These are phyloP conservation scores for Geotrichum bryndzae DNA, from an alignment of 1,139 yeast species.

Conservation along the genomic window DNA sequence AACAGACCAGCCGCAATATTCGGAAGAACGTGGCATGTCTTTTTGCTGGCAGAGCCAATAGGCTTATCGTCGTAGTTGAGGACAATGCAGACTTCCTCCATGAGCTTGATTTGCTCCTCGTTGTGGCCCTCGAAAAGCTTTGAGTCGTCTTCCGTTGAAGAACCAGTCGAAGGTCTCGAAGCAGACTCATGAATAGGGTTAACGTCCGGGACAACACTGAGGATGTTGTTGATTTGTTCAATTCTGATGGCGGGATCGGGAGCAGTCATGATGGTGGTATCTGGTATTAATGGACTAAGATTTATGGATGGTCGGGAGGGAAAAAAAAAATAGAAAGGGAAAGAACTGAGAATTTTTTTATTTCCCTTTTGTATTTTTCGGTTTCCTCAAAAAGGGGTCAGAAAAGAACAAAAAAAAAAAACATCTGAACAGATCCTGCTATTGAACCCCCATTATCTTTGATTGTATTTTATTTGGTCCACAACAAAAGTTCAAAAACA, in stretches of 20 bases:
- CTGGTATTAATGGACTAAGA: not conserved
- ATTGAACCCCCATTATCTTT: not conserved
- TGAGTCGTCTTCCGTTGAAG: slow-evolving; percentile 23
- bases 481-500: too few species aligned
- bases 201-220: slow-evolving; percentile 47
- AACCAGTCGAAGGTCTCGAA: slow-evolving; percentile 15
- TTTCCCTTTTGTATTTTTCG: not conserved
- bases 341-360: not conserved
- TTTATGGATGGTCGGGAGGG: not conserved
- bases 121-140: slow-evolving; percentile 74
- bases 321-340: not conserved
- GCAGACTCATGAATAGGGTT: slow-evolving; percentile 12
- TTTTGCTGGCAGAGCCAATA: slow-evolving; percentile 90
- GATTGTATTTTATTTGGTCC: too few species aligned
- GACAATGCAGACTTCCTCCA: slow-evolving; percentile 96
- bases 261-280: slow-evolving; percentile 1
- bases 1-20: slow-evolving; percentile 79
- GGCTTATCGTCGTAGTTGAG: slow-evolving; percentile 82
- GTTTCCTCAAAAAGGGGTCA: not conserved
- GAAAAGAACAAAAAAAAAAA: not conserved
- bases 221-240: slow-evolving; percentile 4
- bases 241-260: slow-evolving; percentile 5
- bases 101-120: slow-evolving; percentile 84
- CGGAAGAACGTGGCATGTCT: slow-evolving; percentile 77
- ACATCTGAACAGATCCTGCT: not conserved